Conservation (phyloP, 176 grass and related monocot genomes). For the Musa itinerans region DNA sequence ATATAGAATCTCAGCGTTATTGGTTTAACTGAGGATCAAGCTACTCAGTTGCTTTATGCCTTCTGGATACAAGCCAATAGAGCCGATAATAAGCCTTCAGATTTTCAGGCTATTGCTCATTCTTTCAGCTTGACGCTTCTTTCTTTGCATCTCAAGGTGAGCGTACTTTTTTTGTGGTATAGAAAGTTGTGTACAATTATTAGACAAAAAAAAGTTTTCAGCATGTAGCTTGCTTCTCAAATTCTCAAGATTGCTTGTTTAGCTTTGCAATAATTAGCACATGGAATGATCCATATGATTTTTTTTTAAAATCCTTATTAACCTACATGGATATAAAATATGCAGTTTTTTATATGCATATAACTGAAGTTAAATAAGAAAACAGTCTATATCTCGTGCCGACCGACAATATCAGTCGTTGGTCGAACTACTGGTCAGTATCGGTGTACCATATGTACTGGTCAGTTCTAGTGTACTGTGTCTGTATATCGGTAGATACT, state of each 20-base stretch:
- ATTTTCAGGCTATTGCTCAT: constrained; percentile 89
- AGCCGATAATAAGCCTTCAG: constrained; percentile 77
- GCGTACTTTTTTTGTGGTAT: not conserved
- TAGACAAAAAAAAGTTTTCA: not conserved
- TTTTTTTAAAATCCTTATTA: too few species aligned
- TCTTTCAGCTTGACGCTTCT: constrained; percentile 73
- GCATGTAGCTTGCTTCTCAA: not conserved
- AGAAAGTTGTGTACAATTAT: not conserved
- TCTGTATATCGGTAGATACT: too few species aligned
- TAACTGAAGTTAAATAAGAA: too few species aligned
- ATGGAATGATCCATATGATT: too few species aligned
- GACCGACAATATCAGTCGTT: too few species aligned
- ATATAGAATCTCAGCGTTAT: constrained; percentile 58
- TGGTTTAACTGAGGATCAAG: constrained; percentile 85
- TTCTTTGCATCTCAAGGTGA: constrained; percentile 66
- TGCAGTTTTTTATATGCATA: too few species aligned
- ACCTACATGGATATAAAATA: too few species aligned
- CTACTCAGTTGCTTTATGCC: constrained; percentile 61
- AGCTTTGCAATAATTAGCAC: not conserved
- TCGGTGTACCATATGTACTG: too few species aligned
- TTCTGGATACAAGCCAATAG: constrained; percentile 86
- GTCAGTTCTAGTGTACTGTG: too few species aligned
- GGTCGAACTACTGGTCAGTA: too few species aligned
- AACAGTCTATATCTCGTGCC: too few species aligned
- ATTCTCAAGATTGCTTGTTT: not conserved